Evolutionary conservation across 2,329 filamentous ascomycete species (phyloP).

Genomic region (Penicillium sclerotigenum): DNA sequence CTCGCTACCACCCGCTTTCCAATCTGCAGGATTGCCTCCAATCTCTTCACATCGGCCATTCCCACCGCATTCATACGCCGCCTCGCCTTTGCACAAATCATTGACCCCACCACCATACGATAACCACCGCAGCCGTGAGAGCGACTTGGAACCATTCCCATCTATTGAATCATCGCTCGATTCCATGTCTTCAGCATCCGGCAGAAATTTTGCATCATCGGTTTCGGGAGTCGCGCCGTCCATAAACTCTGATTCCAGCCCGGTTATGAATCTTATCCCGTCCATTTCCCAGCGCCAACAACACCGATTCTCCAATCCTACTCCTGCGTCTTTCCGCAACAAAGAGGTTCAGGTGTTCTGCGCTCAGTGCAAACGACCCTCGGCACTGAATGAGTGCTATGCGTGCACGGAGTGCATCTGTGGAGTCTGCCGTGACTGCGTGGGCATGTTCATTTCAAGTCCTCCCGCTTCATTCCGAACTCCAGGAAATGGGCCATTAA

Average conservation of each 20-base stretch:
- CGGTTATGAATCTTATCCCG: slow-evolving; percentile 44
- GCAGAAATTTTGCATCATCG: slow-evolving; percentile 69
- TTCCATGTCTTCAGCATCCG: slow-evolving; percentile 46
- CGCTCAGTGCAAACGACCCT: slow-evolving; percentile 76
- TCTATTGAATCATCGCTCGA: slow-evolving; percentile 80
- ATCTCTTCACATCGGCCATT: slow-evolving; percentile 46
- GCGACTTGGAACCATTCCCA: slow-evolving; percentile 74
- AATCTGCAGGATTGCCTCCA: slow-evolving; percentile 48
- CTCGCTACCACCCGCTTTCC: slow-evolving; percentile 60
- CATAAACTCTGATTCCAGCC: slow-evolving; percentile 63
- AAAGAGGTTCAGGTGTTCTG: slow-evolving; percentile 81
- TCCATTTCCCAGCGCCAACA: slow-evolving; percentile 37
- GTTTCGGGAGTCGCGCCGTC: slow-evolving; percentile 66
- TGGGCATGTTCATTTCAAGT: slow-evolving; percentile 50
- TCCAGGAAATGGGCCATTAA: slow-evolving; percentile 25
- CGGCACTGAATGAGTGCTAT: slow-evolving; percentile 76
- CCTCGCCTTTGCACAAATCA: slow-evolving; percentile 85
- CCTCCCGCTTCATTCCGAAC: slow-evolving; percentile 40
- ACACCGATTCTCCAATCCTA: slow-evolving; percentile 48
- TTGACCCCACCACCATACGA: slow-evolving; percentile 77
- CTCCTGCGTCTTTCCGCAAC: slow-evolving; percentile 50
- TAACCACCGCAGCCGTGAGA: slow-evolving; percentile 47
- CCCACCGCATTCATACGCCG: slow-evolving; percentile 62
- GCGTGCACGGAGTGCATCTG: slow-evolving; percentile 97
- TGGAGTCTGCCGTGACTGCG: slow-evolving; percentile 83